Evolutionary conservation across 2,329 filamentous ascomycete genomes (phyloP).

Genomic region (Fusarium mexicanum): DNA sequence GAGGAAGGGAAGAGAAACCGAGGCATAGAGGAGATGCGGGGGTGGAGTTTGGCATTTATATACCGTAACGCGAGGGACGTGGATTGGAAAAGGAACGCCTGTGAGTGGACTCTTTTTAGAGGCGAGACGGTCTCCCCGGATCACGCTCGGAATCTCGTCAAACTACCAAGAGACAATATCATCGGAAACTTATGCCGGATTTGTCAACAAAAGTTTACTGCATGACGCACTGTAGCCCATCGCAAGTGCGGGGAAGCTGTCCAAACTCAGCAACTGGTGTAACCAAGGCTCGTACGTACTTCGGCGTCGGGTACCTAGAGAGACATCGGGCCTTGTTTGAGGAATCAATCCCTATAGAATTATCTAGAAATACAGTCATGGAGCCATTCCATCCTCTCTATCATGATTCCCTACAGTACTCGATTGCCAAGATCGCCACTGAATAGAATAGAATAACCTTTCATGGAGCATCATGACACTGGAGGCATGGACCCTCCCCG

Average conservation of each 20-base stretch:
- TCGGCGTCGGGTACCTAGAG: not conserved
- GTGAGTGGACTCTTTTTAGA: slow-evolving; percentile 16
- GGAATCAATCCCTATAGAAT: not conserved
- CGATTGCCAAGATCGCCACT: not conserved
- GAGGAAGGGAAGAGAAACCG: slow-evolving; percentile 21
- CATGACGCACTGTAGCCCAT: slow-evolving; percentile 24
- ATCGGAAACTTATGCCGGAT: slow-evolving; percentile 32
- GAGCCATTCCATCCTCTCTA: not conserved
- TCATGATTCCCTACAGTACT: not conserved
- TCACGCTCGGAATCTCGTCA: slow-evolving; percentile 29
- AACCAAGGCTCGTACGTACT: not conserved
- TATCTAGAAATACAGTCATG: not conserved
- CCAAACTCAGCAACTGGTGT: slow-evolving; percentile 5
- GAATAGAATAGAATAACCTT: slow-evolving; percentile 17
- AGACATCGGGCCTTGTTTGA: not conserved
- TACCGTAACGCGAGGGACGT: not conserved
- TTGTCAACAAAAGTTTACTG: slow-evolving; percentile 7
- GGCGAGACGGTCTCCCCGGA: slow-evolving; percentile 8
- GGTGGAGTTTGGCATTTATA: slow-evolving; percentile 32
- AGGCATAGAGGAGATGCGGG: slow-evolving; percentile 30
- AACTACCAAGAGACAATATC: not conserved
- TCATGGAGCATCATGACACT: not conserved
- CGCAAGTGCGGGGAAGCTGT: slow-evolving; percentile 38
- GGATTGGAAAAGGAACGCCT: slow-evolving; percentile 29
- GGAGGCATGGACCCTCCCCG: not conserved